Base-by-base conservation (phyloP, 768 basidiomycete species). In the Hypholoma sublateritium region DNA sequence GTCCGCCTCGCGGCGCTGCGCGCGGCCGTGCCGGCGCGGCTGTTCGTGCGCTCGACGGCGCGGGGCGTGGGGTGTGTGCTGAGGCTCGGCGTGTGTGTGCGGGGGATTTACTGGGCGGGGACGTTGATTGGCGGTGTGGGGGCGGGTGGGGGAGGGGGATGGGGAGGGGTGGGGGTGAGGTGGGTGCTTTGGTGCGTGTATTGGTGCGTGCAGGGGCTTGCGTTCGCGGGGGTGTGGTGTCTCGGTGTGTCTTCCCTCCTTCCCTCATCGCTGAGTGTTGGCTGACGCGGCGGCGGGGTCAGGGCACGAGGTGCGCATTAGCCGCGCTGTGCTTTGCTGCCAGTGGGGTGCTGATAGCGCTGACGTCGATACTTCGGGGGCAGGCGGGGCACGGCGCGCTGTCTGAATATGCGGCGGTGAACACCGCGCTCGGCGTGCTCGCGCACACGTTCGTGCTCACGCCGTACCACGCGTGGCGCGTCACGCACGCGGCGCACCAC, bases 401-500 rank as follows among this genome's bases (percentile, higher is more conserved):
- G 17, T 82, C 80, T 6, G 67, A 77, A 2, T 66, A 69, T 52
- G 56, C 64, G 4, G 62, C 63, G 54, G 62, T 77, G n/a, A 81
- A 79, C 62, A 58, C 68, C 24, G 56, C 70, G 7, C 54, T 78
- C 19, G 80, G 80, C 6, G 63, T 81, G 47, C 51, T 65, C 6
- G 70, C 79, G 13, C 80, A 81, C 62, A 75, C 76, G 1, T 77
- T 75, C 53, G 71, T 80, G n/a, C 65, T 80, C 41, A 83, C 83
- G 65, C 79, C 81, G 62, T 80, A 87, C 75, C 73, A 84, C 77
- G 71, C 87, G 70, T 86, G 89, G 89, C 78, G 82, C 61, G 70
- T 84, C 65, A 88, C 83, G 49, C 79, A 89, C 73, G 78, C 82
- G 47, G 81, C 69, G 6, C 82, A 82, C 66, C 86, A 88, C 71